A percentile compares a stretch with the other conserved stretches of the same genome.
Evolutionary conservation across 768 basidiomycete species (phyloP).

Genomic region (Pseudohyphozyma bogoriensis): DNA sequence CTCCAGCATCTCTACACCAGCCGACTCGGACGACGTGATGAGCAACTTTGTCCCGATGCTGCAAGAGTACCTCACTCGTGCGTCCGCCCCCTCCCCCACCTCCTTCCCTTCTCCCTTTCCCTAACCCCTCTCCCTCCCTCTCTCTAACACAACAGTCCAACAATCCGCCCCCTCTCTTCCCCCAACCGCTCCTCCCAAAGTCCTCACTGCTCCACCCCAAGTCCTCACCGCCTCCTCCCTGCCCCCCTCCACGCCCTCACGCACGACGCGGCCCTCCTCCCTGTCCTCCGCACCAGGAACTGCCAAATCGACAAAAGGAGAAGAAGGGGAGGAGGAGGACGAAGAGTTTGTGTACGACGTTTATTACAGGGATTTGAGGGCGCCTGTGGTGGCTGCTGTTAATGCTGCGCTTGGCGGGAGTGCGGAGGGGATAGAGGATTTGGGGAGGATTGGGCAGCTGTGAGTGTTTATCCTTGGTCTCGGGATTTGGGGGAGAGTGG

Average conservation of each 20-base stretch:
- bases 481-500: not conserved
- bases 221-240: not conserved
- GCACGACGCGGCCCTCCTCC: too few relatives aligned
- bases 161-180: constrained; percentile 9
- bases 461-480: constrained; percentile 2
- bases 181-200: too few relatives aligned
- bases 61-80: constrained; percentile 31
- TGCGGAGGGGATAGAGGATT: constrained; percentile 13
- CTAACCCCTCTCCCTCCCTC: too few relatives aligned
- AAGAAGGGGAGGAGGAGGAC: constrained; percentile 7
- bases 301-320: not conserved
- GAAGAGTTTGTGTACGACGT: constrained; percentile 32
- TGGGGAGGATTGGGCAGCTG: constrained; percentile 28
- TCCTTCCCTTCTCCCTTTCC: not conserved
- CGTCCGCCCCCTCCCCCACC: not conserved
- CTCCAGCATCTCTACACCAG: too few relatives aligned
- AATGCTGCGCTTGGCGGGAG: not conserved
- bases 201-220: not conserved
- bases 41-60: constrained; percentile 31
- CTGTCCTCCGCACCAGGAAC: not conserved
- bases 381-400: not conserved
- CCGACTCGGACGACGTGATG: constrained; percentile 16
- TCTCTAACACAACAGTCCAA: constrained; percentile 1
- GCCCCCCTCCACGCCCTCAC: too few relatives aligned
- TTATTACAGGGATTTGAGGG: constrained; percentile 23